Conservation (phyloP, 2,329 filamentous ascomycete species). For the Tolypocladium endophyticum region DNA sequence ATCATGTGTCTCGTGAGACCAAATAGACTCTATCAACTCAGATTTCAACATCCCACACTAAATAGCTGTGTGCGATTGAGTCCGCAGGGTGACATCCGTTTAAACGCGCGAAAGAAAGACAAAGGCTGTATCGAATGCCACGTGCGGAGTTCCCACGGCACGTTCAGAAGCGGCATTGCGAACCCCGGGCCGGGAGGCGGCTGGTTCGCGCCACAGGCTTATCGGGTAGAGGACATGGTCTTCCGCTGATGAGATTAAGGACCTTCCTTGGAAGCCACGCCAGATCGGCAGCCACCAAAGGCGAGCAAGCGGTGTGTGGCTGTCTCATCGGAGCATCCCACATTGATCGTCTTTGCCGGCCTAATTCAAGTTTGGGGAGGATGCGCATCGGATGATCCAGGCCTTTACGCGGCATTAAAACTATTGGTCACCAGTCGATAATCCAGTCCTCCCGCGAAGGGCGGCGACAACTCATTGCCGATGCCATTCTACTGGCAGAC, state of each 20-base stretch:
- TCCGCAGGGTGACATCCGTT: too few relatives aligned
- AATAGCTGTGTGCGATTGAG: too few relatives aligned
- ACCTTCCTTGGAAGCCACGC: neutral
- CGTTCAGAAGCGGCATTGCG: neutral
- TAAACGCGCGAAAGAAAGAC: too few relatives aligned
- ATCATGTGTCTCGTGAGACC: too few relatives aligned
- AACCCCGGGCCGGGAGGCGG: neutral
- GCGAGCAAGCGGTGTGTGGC: neutral
- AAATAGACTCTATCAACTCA: too few relatives aligned
- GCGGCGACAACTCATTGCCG: neutral
- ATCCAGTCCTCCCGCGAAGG: neutral
- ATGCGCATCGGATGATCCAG: neutral
- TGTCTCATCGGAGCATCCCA: neutral
- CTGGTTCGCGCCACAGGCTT: neutral
- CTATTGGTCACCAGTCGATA: neutral
- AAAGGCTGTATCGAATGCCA: too few relatives aligned
- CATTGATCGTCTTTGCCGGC: neutral
- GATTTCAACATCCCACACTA: too few relatives aligned
- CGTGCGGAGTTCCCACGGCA: too few relatives aligned
- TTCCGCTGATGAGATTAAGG: neutral
- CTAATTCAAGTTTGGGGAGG: neutral
- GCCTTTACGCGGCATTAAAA: neutral
- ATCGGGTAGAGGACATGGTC: neutral
- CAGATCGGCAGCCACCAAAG: neutral
- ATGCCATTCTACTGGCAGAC: neutral